These are phyloP conservation scores for Nicotiana obtusifolia DNA, from an alignment of 257 asterid genomes.

Conservation along the genomic window DNA sequence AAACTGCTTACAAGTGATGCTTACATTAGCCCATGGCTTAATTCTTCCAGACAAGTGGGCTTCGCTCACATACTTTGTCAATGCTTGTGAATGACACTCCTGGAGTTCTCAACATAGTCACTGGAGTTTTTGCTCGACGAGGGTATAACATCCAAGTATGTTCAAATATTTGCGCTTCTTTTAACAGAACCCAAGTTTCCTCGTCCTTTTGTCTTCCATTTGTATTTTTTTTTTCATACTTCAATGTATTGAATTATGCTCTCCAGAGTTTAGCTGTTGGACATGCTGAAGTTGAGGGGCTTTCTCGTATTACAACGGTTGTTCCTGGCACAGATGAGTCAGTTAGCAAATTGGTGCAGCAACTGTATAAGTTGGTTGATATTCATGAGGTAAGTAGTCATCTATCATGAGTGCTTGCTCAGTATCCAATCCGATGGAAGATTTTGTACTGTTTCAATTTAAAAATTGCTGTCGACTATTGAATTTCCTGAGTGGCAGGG, in stretches of 20 bases:
- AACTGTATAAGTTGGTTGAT: conserved; percentile 79
- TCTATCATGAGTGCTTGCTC: neutral
- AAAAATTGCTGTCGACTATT: neutral
- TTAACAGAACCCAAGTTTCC: neutral
- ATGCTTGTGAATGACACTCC: conserved; percentile 92
- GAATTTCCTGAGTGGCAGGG: neutral
- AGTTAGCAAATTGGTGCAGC: conserved; percentile 74
- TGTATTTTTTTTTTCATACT: neutral
- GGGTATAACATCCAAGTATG: conserved; percentile 93
- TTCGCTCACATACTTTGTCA: conserved; percentile 90
- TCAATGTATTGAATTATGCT: conserved; percentile 17
- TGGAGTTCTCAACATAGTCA: conserved; percentile 91
- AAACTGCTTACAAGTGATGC: neutral
- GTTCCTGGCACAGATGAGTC: conserved; percentile 97
- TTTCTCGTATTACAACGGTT: conserved; percentile 94
- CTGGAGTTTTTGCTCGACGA: conserved; percentile 94
- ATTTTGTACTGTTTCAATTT: neutral
- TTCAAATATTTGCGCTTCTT: neutral
- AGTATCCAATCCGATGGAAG: neutral
- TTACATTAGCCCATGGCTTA: conserved; percentile 1
- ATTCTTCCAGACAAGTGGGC: conserved; percentile 72
- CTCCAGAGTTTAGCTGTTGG: conserved; percentile 96
- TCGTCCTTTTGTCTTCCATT: conserved; percentile 10
- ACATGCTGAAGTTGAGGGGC: conserved; percentile 90
- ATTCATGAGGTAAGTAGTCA: conserved; percentile 75